Evolutionary conservation across 164 flowering plant species (phyloP), one percentile per base, ranked within the genome.

Genomic region (Magnolia changhungtana): DNA sequence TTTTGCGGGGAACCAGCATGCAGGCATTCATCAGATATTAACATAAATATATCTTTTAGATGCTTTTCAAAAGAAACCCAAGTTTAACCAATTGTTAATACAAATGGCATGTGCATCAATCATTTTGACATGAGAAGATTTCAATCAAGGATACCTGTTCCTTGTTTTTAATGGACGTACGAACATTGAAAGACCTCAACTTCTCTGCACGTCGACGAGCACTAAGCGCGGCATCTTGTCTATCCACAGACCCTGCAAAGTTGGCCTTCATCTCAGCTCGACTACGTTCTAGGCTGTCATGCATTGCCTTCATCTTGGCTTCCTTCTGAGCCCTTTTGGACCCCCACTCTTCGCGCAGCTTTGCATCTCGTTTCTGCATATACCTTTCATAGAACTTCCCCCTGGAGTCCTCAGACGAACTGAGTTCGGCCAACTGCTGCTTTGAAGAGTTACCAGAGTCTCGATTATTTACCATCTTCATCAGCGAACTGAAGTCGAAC

Each of bases 271-370:
- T 80, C 83, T 94, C 97, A 50, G 90, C 89, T 80, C 85, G 90
- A 84, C 92, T 90, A 45, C 76, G 79, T 75, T 94, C 98, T 81
- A 96, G 87, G 79, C 84, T 91, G 76, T 94, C 96, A 63, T 89
- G 91, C 99, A 96, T 90, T 61, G 89, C 89, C 83, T 89, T 94
- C 91, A 94, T 75, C 81, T 87, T 90, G 13, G 94, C 97, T 85
- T 96, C 98, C 85, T 92, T 96, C 78, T 92, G 95, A 51, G 83
- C 83, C 81, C 96, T 81, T 66, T 82, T 88, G 31, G 89, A 86
- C 75, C 85, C 80, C 93, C 92, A 90, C 76, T 96, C 97, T 80
- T 90, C 97, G 79, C 82, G 86, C 76, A 96, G 82, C 72, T 94
- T 96, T 75, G 88, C 94, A 81, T 96, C 90, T 74, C 99, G 86